Evolutionary conservation across 1,284 basidiomycete genomes (phyloP), one percentile per base, ranked within the genome.

Genomic region (Stygiomarasmius scandens): DNA sequence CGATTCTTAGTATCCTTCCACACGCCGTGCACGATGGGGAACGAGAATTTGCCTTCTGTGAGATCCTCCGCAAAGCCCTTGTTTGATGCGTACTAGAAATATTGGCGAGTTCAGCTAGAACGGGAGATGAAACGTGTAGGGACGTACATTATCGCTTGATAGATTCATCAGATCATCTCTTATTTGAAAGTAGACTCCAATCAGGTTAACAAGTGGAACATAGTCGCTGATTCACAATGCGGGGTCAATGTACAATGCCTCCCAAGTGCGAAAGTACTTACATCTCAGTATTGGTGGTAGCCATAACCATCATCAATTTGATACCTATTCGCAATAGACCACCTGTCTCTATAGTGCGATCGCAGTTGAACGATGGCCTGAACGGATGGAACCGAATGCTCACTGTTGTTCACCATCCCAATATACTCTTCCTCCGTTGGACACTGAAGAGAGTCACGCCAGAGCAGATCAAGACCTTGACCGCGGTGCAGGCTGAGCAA

Each of bases 121-220:
- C n/a, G n/a, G n/a, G n/a, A n/a, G n/a, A n/a, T n/a, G n/a, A n/a
- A n/a, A n/a, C n/a, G 38, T 4, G 38, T 41, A 41, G n/a, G n/a
- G 16, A 19, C 72, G 45, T 64, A 93, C 94, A 77, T 93, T 84
- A 24, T 83, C 84, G 47, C 90, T 93, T 66, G 95, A 89, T 27
- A 99, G 77, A 69, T 99, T 99, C 89, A 96, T 94, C 61, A 96
- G 94, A 71, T 99, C 96, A 70, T 99, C 96, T 20, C 96, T 80
- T 62, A 99, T 97, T 71, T 99, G 97, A 71, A 96, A 98, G 67
- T 89, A 92, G 14, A 98, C 84, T 1, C 96, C 95, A 62, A 98
- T 92, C 10, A 98, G 80, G 70, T 98, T 97, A 56, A 96, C 93
- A 1, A 99, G 82, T 0, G 95, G 95, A 1, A 98, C 85, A 61